Percentiles rank a stretch among this genome's conserved stretches.
Conservation (phyloP, 176 grass and related monocot species). For the Triticum urartu region DNA sequence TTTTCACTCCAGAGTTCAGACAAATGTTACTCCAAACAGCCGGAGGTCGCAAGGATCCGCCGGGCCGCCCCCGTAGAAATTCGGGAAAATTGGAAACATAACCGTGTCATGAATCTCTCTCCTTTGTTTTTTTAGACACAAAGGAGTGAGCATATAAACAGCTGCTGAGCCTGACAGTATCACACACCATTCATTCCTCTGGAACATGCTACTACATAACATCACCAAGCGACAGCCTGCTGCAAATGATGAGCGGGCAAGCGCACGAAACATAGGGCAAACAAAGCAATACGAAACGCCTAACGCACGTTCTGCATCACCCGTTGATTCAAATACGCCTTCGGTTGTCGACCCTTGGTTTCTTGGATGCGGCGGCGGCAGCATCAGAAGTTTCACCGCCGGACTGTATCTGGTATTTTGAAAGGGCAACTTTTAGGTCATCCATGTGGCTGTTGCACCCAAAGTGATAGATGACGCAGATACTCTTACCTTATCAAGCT, state of each 20-base stretch:
- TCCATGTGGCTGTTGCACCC: background rate
- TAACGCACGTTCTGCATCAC: background rate
- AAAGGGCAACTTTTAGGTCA: conserved; percentile 10
- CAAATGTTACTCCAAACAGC: background rate
- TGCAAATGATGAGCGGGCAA: background rate
- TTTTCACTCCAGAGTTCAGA: background rate
- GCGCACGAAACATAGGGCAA: background rate
- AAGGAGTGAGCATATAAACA: background rate
- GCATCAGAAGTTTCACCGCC: conserved; percentile 23
- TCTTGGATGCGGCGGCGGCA: conserved; percentile 54
- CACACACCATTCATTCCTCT: background rate
- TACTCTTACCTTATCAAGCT: conserved; percentile 68
- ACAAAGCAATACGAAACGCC: background rate
- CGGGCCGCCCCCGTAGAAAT: background rate
- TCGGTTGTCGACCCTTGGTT: conserved; percentile 60
- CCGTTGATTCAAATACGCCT: conserved; percentile 60
- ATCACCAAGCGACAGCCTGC: background rate
- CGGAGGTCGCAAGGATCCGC: background rate
- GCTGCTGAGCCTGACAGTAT: background rate
- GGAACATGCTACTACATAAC: background rate
- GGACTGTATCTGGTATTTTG: conserved; percentile 71
- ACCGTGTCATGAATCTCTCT: too few relatives aligned
- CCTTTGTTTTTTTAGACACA: too few relatives aligned
- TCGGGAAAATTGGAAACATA: background rate
- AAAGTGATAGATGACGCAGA: background rate